A percentile compares a stretch with the other conserved stretches of the same genome.
phyloP scores from a whole-genome alignment of 1,284 basidiomycete species.

The Austroboletus novae-zelandiae region DNA sequence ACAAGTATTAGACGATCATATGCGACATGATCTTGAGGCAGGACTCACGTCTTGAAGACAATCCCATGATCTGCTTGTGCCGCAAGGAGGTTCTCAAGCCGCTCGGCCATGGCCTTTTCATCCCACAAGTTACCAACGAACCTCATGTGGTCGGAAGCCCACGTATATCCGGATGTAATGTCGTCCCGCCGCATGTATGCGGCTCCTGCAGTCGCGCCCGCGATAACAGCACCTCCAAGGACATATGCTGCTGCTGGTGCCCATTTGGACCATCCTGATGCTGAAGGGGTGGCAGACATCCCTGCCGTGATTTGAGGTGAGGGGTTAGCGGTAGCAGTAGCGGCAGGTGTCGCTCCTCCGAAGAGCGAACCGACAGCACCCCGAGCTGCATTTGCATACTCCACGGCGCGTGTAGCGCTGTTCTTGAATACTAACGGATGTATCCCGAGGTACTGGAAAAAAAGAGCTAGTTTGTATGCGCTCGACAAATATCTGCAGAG shows the following conservation, averaged over 20 bases:
- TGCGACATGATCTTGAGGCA: neutral
- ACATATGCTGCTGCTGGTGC: constrained; percentile 58
- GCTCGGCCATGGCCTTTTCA: constrained; percentile 55
- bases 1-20: constrained; percentile 8
- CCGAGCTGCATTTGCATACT: constrained; percentile 69
- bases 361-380: constrained; percentile 53
- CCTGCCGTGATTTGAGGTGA: constrained; percentile 24
- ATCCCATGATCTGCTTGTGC: constrained; percentile 63
- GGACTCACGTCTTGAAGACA: constrained; percentile 70
- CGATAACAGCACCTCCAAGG: constrained; percentile 67
- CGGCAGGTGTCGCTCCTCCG: constrained; percentile 41
- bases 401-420: constrained; percentile 72
- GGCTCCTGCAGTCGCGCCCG: constrained; percentile 82
- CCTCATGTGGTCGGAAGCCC: constrained; percentile 87
- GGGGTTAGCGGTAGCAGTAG: constrained; percentile 30
- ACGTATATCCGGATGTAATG: constrained; percentile 68
- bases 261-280: constrained; percentile 56
- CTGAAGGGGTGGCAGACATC: constrained; percentile 19
- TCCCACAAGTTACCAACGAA: constrained; percentile 92
- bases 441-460: constrained; percentile 74
- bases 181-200: constrained; percentile 79
- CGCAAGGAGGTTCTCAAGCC: constrained; percentile 63
- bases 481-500: neutral
- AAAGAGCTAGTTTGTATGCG: neutral
- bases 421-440: constrained; percentile 89